These are phyloP conservation scores for Bathelium albidoporum DNA, from an alignment of 495 filamentous ascomycete species.

Conservation along the genomic window DNA sequence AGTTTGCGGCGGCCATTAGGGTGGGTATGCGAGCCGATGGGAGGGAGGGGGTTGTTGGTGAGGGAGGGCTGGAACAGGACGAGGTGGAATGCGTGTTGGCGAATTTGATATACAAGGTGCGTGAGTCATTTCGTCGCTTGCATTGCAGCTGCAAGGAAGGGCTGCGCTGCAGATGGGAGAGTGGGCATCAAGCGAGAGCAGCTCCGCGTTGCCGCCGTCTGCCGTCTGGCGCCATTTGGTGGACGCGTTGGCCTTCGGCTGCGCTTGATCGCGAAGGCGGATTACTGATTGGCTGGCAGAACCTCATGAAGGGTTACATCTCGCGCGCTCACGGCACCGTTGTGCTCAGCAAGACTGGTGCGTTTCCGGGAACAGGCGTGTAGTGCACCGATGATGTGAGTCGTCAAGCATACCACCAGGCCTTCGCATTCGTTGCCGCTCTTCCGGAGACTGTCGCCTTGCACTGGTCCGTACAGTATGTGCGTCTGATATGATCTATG, in stretches of 20 bases:
- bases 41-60: conserved; percentile 33
- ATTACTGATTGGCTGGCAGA: conserved; percentile 37
- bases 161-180: neutral
- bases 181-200: neutral
- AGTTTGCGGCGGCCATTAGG: conserved; percentile 61
- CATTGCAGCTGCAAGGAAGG: neutral
- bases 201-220: neutral
- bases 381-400: conserved; percentile 22
- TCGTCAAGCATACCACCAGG: neutral
- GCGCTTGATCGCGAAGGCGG: neutral
- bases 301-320: conserved; percentile 96
- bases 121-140: neutral
- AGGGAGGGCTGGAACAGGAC: conserved; percentile 65
- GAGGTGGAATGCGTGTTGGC: conserved; percentile 93
- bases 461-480: neutral
- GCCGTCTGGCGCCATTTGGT: neutral
- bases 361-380: conserved; percentile 92
- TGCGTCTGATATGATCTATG: neutral
- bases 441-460: neutral
- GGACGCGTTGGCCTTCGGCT: neutral
- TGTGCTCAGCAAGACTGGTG: conserved; percentile 80
- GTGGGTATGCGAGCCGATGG: conserved; percentile 31
- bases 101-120: conserved; percentile 92
- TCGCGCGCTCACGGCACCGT: conserved; percentile 77
- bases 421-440: neutral